Percentiles rank a stretch among this genome's conserved stretches.
Evolutionary conservation across 169 alveolate genomes (phyloP).

Genomic region (Plasmodium cynomolgi): DNA sequence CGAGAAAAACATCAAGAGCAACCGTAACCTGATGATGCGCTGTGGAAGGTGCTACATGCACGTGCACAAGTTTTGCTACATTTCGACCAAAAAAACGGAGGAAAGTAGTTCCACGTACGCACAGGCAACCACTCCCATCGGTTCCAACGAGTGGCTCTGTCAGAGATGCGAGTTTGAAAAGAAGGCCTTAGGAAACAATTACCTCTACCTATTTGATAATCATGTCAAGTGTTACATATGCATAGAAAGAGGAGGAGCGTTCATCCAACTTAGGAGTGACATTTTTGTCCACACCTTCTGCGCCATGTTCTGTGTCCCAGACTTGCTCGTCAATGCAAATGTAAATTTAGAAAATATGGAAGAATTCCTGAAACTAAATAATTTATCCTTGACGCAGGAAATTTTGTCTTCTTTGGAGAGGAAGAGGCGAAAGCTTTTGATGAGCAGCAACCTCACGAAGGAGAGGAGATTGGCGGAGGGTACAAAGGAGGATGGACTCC

Average conservation of each 20-base stretch:
- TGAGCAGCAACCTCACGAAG: background rate
- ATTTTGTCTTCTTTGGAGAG: background rate
- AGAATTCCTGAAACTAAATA: constrained; percentile 41
- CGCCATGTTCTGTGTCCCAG: constrained; percentile 71
- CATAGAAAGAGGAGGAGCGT: constrained; percentile 75
- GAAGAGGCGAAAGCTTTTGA: background rate
- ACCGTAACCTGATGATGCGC: constrained; percentile 27
- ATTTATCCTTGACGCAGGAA: constrained; percentile 19
- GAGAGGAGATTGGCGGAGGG: background rate
- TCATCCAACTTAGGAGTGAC: constrained; percentile 18
- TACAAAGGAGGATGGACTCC: background rate
- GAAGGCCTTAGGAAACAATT: constrained; percentile 52
- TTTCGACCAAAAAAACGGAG: constrained; percentile 48
- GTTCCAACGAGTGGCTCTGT: constrained; percentile 64
- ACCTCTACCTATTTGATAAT: constrained; percentile 46
- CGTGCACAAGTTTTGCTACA: constrained; percentile 66
- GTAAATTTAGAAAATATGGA: constrained; percentile 23
- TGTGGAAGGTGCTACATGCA: constrained; percentile 71
- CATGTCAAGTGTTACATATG: constrained; percentile 60
- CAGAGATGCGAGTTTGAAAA: constrained; percentile 73
- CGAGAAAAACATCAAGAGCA: constrained; percentile 35
- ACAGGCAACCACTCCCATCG: constrained; percentile 1
- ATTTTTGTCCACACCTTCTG: constrained; percentile 61
- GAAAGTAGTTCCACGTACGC: constrained; percentile 9
- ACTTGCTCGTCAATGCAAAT: constrained; percentile 39